Evolutionary conservation across 345 rosid genomes (phyloP).

Genomic region (Hibiscus trionum): DNA sequence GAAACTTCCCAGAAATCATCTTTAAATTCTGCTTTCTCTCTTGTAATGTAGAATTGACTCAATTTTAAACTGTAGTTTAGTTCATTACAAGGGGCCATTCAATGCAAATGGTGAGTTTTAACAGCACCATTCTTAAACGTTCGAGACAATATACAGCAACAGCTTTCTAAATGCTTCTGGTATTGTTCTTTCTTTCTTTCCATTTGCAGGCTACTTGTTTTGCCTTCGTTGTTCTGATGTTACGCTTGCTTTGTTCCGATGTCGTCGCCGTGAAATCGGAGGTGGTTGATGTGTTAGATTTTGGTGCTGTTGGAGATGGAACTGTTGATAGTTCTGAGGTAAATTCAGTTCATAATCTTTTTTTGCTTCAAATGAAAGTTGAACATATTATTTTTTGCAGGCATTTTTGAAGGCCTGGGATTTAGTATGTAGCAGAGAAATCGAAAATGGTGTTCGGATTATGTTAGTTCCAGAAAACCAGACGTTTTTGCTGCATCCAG

Average conservation of each 20-base stretch:
- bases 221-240: background rate
- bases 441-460: background rate
- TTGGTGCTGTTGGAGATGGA: conserved; percentile 27
- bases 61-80: background rate
- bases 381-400: conserved; percentile 11
- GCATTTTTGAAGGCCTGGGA: conserved; percentile 34
- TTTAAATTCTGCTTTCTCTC: background rate
- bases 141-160: too few relatives aligned
- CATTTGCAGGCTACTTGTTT: background rate
- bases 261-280: background rate
- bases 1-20: background rate
- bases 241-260: background rate
- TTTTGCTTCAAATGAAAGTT: background rate
- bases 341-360: background rate
- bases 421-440: conserved; percentile 17
- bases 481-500: conserved; percentile 26
- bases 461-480: conserved; percentile 10
- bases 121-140: too few relatives aligned
- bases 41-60: background rate
- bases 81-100: background rate
- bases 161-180: background rate
- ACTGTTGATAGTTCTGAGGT: conserved; percentile 20
- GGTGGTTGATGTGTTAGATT: conserved; percentile 19
- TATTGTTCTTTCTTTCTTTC: background rate
- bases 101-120: background rate